Base-by-base conservation (phyloP, 108 stramenopile species). In the Cyclotella baltica region DNA sequence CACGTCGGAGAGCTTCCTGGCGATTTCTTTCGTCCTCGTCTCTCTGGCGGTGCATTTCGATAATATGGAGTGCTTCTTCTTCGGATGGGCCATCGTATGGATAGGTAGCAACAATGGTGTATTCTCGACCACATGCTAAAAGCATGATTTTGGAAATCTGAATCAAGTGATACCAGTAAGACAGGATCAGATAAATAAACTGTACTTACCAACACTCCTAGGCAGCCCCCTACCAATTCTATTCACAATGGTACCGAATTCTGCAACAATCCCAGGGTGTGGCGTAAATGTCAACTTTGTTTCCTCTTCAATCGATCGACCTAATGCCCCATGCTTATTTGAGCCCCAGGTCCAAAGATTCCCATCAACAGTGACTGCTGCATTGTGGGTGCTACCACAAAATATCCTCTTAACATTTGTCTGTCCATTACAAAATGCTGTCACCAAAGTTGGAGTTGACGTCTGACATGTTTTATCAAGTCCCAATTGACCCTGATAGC, bases 261-360 rank as follows among this genome's bases (percentile, higher is more conserved):
- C 87, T 4, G 72, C 77, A 11, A 90, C 90, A 57, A 89, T 87
- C 29, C 92, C 90, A 20, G 92, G 91, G 30, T 73, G 56, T 3
- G 89, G 83, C 13, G 92, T 70, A 29, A 77, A 77, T 35, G 66
- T 47, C 46, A 53, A 38, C 4, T 66, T 48, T 2, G 47, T 50
- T 0, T 30, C 53, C 35, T 76, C 66, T 31, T 50, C 56, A 38
- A 68, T 68, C 27, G 46, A 34, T 47, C 76, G 37, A 2, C 76
- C 76, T 27, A 77, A 29, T 29, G 67, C 67, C 31, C 76, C 67
- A 34, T 77, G 67, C 27, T 61, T 58, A 52, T 77, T 77, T 1
- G 76, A 77, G 2, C 93, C 91, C 93, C 93, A 94, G n/a, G 88
- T 88, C 73, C 89, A 94, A 10, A 94, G 81, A 53, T 90, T 88